phyloP scores from a whole-genome alignment of 345 rosid species.

The Combretum micranthum region DNA sequence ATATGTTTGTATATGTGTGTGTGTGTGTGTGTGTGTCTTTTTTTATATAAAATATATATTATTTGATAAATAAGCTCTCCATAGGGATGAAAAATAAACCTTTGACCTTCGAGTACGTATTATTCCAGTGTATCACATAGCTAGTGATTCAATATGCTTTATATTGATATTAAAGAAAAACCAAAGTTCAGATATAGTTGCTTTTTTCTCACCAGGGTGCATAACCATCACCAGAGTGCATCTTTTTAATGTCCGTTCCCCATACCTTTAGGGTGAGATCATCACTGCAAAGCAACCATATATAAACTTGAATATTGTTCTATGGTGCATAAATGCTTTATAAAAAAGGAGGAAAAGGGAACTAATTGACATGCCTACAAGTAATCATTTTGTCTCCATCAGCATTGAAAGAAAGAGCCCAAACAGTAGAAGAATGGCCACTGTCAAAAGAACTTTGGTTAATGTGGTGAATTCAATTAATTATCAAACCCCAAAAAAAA shows the following conservation, averaged over 20 bases:
- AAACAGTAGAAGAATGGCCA: conserved; percentile 88
- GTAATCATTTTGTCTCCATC: conserved; percentile 88
- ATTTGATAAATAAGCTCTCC: too few relatives aligned
- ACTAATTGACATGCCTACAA: conserved; percentile 54
- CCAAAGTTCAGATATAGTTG: conserved; percentile 10
- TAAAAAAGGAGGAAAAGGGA: background rate
- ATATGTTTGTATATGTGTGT: too few relatives aligned
- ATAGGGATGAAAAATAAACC: too few relatives aligned
- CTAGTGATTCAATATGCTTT: too few relatives aligned
- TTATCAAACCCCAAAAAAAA: background rate
- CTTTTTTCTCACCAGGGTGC: conserved; percentile 67
- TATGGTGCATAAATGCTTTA: background rate
- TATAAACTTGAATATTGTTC: conserved; percentile 2
- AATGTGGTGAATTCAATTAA: background rate
- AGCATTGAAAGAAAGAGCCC: conserved; percentile 77
- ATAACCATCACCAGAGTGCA: conserved; percentile 60
- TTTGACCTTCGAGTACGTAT: too few relatives aligned
- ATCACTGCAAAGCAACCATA: conserved; percentile 57
- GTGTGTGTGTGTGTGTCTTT: too few relatives aligned
- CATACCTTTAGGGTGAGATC: conserved; percentile 93
- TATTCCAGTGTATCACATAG: too few relatives aligned
- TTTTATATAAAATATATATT: too few relatives aligned
- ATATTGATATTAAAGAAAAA: conserved; percentile 1
- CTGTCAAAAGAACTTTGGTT: conserved; percentile 21
- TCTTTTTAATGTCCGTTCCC: conserved; percentile 46